A percentile compares a stretch with the other conserved stretches of the same genome.
Evolutionary conservation across 2,329 filamentous ascomycete species (phyloP).

Genomic region (Trichoderma koningii): DNA sequence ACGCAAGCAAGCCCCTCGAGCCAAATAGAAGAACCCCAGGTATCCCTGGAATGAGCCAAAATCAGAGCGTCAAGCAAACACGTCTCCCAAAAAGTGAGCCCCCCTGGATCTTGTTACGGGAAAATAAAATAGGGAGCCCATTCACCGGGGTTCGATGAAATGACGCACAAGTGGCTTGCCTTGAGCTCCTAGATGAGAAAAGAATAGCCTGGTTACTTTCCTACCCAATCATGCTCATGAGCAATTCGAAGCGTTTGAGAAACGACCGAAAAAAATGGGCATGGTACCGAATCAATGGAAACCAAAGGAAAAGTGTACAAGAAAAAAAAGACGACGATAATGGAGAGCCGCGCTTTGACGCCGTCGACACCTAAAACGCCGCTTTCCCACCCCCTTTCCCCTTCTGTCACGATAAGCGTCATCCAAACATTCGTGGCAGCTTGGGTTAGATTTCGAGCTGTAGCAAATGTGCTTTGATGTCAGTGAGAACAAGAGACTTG

Average conservation of each 20-base stretch:
- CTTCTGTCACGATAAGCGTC: not conserved
- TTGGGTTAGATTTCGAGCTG: not conserved
- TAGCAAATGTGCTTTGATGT: not conserved
- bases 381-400: slow-evolving; percentile 20
- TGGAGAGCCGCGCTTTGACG: slow-evolving; percentile 33
- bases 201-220: not conserved
- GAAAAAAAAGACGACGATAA: not conserved
- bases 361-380: slow-evolving; percentile 40
- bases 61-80: not conserved
- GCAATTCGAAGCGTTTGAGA: slow-evolving; percentile 10
- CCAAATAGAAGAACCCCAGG: no score
- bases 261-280: slow-evolving; percentile 13
- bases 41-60: not conserved
- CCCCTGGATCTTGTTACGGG: not conserved
- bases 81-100: not conserved
- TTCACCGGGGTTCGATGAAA: not conserved
- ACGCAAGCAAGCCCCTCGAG: no score
- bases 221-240: slow-evolving; percentile 5
- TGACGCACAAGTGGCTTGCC: not conserved
- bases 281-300: slow-evolving; percentile 37
- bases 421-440: not conserved
- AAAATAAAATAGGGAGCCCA: not conserved
- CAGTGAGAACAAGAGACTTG: not conserved
- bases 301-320: not conserved
- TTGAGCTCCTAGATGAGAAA: not conserved